Evolutionary conservation across 495 filamentous ascomycete genomes (phyloP), one percentile per base, ranked within the genome.

Genomic region (Penicillium macrosclerotiorum): DNA sequence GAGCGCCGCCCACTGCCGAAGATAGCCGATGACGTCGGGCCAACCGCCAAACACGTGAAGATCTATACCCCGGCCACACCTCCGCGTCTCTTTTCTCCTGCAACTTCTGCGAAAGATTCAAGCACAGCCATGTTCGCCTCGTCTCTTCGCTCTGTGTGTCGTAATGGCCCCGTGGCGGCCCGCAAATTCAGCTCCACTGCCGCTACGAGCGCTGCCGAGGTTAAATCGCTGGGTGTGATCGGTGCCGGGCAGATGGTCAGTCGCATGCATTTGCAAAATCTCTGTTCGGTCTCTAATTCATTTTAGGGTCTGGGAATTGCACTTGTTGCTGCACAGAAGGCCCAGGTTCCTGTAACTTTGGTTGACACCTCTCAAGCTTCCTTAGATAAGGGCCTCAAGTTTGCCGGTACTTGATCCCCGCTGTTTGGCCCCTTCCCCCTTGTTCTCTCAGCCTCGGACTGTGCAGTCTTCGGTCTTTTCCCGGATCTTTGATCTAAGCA

Each of bases 241-340:
- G 94, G 94, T 47, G 93, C 92, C 36, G 94, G 94, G 13, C 94
- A 97, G 65, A 97, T 97, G 90, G 90, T 93, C 73, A 65, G 67
- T 63, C 18, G 12, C n/a, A 16, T 14, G 19, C 19, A 47, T 13
- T 8, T 12, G 31, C 17, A 26, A 41, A 12, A n/a, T 44, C 30
- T 46, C 42, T 27, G 22, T 37, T n/a, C 19, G 45, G 48, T 45
- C 17, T 47, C 52, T 59, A 52, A 68, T 34, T 19, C 17, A 34
- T 37, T 47, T 11, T 54, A 97, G 93, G 93, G 94, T 48, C 75
- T 99, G 38, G 94, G 94, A 38, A 97, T 99, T 62, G 94, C 93
- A 11, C 78, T 99, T 19, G 93, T 97, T 14, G 94, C 94, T 37
- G 89, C 93, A 33, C 83, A 86, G 47, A 90, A 78, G 70, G 92